Base-by-base conservation (phyloP, 257 asterid genomes). In the Penstemon newberryi region DNA sequence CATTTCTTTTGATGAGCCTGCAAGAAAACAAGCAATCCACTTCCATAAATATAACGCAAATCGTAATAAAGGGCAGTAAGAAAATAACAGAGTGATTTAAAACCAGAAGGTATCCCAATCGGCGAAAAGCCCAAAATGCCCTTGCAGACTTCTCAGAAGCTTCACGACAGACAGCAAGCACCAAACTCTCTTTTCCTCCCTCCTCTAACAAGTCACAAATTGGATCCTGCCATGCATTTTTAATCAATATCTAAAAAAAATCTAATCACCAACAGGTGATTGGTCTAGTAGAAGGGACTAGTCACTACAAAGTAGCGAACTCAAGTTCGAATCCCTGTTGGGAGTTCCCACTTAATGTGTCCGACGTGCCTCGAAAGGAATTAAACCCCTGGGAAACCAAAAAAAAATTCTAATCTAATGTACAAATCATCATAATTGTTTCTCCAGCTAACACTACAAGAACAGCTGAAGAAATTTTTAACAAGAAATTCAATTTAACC, bases 121-220 rank as follows among this genome's bases (percentile, higher is more conserved):
- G 82, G 42, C 96, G 87, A 64, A 84, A 89, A 44, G 99, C 97
- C 99, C 99, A 93, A 72, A 90, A 93, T 37, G 99, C 97, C 84
- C 91, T 80, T 51, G 97, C 92, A 54, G 99, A 93, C 69, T 80
- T 85, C 72, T 80, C 82, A 9, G 92, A 79, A 72, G 99, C 96
- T 79, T 88, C 92, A 5, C 82, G 79, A 76, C 99, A 93, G 64
- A 90, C 80, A 62, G 92, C 76, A 76, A 90, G 52, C 88, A 84
- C 87, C 84, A 93, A 78, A 81, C 83, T 90, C 73, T 86, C 92
- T 78, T 85, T 90, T 69, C 96, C 96, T 41, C 67, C 82, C 70
- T 72, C 79, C 36, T 91, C 92, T 79, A 90, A 78, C 78, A 88
- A 61, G 78, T 87, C 91, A 80, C 99, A 93, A 56, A 90, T 41